Conservation (phyloP, 495 filamentous ascomycete genomes). For the Penicillium cinerascens region DNA sequence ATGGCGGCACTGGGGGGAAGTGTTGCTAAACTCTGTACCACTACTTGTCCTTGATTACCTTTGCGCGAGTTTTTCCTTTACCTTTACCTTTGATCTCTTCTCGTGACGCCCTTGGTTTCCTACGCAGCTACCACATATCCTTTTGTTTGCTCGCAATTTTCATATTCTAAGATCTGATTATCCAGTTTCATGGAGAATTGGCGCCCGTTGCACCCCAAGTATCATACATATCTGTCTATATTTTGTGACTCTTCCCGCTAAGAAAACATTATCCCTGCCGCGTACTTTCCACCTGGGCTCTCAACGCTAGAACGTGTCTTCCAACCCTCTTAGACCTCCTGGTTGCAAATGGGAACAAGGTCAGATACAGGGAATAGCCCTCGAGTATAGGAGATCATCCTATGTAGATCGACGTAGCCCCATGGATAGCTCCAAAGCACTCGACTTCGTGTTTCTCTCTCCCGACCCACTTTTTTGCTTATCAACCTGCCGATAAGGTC, state of each 20-base stretch:
- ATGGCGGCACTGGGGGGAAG: slow-evolving; percentile 64
- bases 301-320: no score
- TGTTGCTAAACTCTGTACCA: slow-evolving; percentile 66
- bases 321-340: not conserved
- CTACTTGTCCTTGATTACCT: slow-evolving; percentile 9
- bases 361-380: no score
- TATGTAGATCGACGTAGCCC: not conserved
- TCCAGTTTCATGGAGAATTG: slow-evolving; percentile 19
- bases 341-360: not conserved
- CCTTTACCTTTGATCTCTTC: not conserved
- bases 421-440: not conserved
- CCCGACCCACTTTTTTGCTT: slow-evolving; percentile 19
- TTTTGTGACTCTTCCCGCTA: slow-evolving; percentile 1
- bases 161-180: slow-evolving; percentile 25
- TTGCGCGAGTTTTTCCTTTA: slow-evolving; percentile 8
- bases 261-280: not conserved
- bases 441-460: no score
- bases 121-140: not conserved
- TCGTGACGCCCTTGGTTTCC: slow-evolving; percentile 4
- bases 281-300: not conserved
- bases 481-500: slow-evolving; percentile 17
- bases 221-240: slow-evolving; percentile 24
- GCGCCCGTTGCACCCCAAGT: slow-evolving; percentile 16
- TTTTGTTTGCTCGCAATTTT: slow-evolving; percentile 19
- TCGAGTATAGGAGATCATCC: not conserved